phyloP scores from a whole-genome alignment of 805 yeast species.

The Ogataea philodendri region DNA sequence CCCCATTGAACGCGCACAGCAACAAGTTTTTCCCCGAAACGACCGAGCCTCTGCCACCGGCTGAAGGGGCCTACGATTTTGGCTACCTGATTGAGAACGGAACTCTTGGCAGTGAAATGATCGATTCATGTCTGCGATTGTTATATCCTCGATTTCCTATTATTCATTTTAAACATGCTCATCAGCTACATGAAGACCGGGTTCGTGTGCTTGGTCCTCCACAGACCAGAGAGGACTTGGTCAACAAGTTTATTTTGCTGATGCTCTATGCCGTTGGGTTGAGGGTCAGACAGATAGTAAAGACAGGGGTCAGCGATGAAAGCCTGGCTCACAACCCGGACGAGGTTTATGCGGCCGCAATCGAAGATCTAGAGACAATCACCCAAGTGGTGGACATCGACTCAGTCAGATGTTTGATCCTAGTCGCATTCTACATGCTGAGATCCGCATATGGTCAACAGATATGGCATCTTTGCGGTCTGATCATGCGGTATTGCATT shows the following conservation, averaged over 20 bases:
- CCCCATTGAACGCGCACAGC: conserved; percentile 14
- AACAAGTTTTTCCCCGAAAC: conserved; percentile 7
- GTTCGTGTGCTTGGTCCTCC: conserved; percentile 5
- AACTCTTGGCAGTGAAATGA: conserved; percentile 12
- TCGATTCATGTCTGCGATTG: conserved; percentile 13
- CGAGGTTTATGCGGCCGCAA: conserved; percentile 19
- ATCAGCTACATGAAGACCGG: conserved; percentile 17
- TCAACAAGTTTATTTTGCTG: conserved; percentile 15
- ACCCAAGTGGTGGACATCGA: conserved; percentile 17
- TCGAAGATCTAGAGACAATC: conserved; percentile 12
- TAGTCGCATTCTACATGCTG: conserved; percentile 19
- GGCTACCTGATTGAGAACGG: conserved; percentile 13
- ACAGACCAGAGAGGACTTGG: conserved; percentile 9
- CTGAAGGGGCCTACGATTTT: conserved; percentile 8
- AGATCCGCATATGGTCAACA: conserved; percentile 22
- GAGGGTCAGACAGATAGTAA: conserved; percentile 14
- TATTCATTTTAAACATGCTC: conserved; percentile 3
- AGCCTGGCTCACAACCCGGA: conserved; percentile 11
- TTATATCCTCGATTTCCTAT: conserved; percentile 24
- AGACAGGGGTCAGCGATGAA: conserved; percentile 3
- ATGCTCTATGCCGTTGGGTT: conserved; percentile 24
- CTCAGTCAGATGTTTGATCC: conserved; percentile 16
- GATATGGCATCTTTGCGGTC: conserved; percentile 24
- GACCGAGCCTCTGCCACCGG: neutral
- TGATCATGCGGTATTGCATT: conserved; percentile 22